Evolutionary conservation across 2,329 filamentous ascomycete genomes (phyloP), one percentile per base, ranked within the genome.

Genomic region (Stemphylium beticola): DNA sequence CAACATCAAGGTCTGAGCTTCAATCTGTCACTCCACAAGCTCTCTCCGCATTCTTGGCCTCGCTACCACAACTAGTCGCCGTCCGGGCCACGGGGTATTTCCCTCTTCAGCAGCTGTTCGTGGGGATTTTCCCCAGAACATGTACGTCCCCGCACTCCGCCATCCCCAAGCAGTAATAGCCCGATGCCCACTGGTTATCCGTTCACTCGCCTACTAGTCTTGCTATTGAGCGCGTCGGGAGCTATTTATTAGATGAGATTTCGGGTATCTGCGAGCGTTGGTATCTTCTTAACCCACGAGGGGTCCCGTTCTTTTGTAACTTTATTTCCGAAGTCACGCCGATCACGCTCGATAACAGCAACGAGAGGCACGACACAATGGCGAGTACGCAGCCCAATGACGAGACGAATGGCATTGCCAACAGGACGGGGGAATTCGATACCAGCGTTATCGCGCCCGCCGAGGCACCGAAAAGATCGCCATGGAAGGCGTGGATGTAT

Each of bases 401-500:
- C 15, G 63, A 69, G 58, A 63, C 58, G 6, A 38, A 50, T 9
- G 60, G 56, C 15, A 51, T 68, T 8, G 59, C 65, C 31, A 55
- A 54, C 18, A 54, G 66, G 14, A 61, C 55, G 15, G 65, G 61
- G 34, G 64, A 65, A 12, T 65, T 67, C 43, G 61, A 65, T 45
- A 66, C 60, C 17, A 68, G 60, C 51, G 60, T 68, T 8, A 73
- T 74, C 42, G 72, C 72, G 20, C 72, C 72, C 22, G 64, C 60
- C 6, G 69, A 72, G 37, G 72, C 72, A 2, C 72, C 72, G 15
- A 71, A 69, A 54, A 63, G 71, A n/a, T 73, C 71, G 7, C 71
- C 72, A 49, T 74, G 72, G 72, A 74, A 72, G 44, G 72, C 72
- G 0, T 74, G 71, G 71, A 71, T 74, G 68, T 74, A 74, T 24